Evolutionary conservation across 116 monocot species (phyloP), one percentile per base, ranked within the genome.

Genomic region (Thalassia testudinum): DNA sequence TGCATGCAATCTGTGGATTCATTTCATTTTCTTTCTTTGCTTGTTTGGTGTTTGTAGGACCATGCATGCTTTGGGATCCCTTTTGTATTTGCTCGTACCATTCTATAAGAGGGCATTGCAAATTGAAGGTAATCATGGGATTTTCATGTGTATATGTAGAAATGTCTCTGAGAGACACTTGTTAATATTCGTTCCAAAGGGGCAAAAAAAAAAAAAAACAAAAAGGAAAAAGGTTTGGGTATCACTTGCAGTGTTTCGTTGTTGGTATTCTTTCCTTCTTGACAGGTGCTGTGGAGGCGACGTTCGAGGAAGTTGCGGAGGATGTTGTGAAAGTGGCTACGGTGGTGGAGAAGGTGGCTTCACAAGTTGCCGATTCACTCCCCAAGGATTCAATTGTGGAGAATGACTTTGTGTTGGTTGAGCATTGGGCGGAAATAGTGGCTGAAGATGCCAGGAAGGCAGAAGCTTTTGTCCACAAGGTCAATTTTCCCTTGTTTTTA

Each of bases 381-480:
- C 62, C 62, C 3, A 38, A 52, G 62, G 62, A 62, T n/a, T 52
- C 52, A 7, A 42, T 62, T 10, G 42, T 62, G 10, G 62, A 62
- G 42, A 21, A 62, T 52, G 62, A 62, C 37, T 62, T 62, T 20
- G 62, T 62, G 40, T 37, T 51, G 50, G n/a, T 62, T 2, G 62
- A 62, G 24, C 42, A 43, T 27, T 17, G 49, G 12, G 42, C 52
- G 5, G 62, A 62, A 23, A 51, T 38, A 43, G 42, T 28, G 17
- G 18, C 26, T 10, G 52, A 62, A 21, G 62, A 52, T 29, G 51
- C 62, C 24, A 17, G 50, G 24, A 50, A 62, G 42, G 62, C 38
- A 1, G 52, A 62, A 62, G 40, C 37, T 12, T 51, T 62, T 26
- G 52, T 62, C 13, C 21, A 62, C 17, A 62, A 62, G 62, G 62